These are phyloP conservation scores for Cydonia oblonga DNA, from an alignment of 331 rosid species.

Conservation along the genomic window DNA sequence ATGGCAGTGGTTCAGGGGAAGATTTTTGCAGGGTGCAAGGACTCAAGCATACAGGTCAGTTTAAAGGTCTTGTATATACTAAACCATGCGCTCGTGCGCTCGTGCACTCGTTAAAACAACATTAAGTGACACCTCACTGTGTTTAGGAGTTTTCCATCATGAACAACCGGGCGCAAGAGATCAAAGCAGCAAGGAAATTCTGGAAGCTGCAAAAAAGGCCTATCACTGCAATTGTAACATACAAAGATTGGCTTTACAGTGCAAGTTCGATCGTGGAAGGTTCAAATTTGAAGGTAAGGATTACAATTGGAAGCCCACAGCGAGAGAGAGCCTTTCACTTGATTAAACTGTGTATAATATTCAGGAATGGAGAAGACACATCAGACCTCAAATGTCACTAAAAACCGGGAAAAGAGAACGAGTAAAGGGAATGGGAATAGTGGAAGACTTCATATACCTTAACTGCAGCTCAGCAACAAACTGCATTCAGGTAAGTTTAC, in stretches of 20 bases:
- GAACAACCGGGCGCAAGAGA: conserved; percentile 51
- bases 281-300: conserved; percentile 48
- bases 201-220: conserved; percentile 59
- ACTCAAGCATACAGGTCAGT: conserved; percentile 71
- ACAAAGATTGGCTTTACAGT: conserved; percentile 64
- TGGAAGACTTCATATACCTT: conserved; percentile 66
- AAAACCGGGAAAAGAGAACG: conserved; percentile 42
- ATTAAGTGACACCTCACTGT: background rate
- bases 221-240: conserved; percentile 40
- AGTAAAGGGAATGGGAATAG: conserved; percentile 49
- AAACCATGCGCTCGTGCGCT: background rate
- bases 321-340: conserved; percentile 9
- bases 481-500: conserved; percentile 50
- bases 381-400: conserved; percentile 40
- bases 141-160: conserved; percentile 47
- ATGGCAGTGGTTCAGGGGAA: conserved; percentile 49
- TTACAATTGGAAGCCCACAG: background rate
- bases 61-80: background rate
- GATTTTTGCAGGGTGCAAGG: conserved; percentile 58
- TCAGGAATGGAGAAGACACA: conserved; percentile 62
- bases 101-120: background rate
- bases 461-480: conserved; percentile 45
- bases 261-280: conserved; percentile 56
- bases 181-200: conserved; percentile 51
- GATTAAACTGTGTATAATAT: conserved; percentile 8